These are phyloP conservation scores for Gnomoniopsis smithogilvyi DNA, from an alignment of 2,329 filamentous ascomycete genomes.

Conservation along the genomic window DNA sequence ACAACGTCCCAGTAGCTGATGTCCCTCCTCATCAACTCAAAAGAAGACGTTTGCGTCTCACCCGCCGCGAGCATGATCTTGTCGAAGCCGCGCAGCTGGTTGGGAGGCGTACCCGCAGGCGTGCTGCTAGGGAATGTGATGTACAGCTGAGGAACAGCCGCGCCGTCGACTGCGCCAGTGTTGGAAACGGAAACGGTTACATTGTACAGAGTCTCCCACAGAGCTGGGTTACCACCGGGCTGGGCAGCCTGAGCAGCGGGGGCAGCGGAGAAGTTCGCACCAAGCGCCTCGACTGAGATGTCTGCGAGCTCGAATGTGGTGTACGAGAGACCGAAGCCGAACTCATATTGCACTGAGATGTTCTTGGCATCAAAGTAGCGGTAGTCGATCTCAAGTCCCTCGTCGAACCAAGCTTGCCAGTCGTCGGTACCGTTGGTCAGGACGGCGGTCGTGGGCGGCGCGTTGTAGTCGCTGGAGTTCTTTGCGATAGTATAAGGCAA, in stretches of 20 bases:
- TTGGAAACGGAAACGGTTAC: conserved; percentile 50
- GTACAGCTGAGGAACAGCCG: conserved; percentile 57
- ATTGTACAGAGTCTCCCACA: conserved; percentile 51
- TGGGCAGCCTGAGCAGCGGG: conserved; percentile 39
- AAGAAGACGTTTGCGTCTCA: conserved; percentile 36
- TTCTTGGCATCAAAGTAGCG: conserved; percentile 59
- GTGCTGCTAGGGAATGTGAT: conserved; percentile 44
- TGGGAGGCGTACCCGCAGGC: conserved; percentile 42
- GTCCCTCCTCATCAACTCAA: conserved; percentile 45
- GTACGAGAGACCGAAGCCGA: conserved; percentile 61
- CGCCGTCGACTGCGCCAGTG: conserved; percentile 45
- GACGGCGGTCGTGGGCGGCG: conserved; percentile 34
- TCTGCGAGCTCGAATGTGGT: conserved; percentile 53
- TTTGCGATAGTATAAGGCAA: conserved; percentile 68
- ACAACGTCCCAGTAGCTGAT: conserved; percentile 46
- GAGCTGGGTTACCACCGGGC: conserved; percentile 51
- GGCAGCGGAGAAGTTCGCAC: conserved; percentile 40
- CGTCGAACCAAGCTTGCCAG: conserved; percentile 51
- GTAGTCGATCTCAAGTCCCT: conserved; percentile 67
- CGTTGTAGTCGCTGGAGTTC: conserved; percentile 45
- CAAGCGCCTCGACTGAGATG: conserved; percentile 40
- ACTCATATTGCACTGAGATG: conserved; percentile 60
- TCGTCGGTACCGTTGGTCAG: conserved; percentile 35
- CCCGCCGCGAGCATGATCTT: conserved; percentile 43
- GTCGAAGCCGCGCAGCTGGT: conserved; percentile 49